These are phyloP conservation scores for Mucor indicus DNA, from an alignment of 371 early-diverging fungal species.

Conservation along the genomic window DNA sequence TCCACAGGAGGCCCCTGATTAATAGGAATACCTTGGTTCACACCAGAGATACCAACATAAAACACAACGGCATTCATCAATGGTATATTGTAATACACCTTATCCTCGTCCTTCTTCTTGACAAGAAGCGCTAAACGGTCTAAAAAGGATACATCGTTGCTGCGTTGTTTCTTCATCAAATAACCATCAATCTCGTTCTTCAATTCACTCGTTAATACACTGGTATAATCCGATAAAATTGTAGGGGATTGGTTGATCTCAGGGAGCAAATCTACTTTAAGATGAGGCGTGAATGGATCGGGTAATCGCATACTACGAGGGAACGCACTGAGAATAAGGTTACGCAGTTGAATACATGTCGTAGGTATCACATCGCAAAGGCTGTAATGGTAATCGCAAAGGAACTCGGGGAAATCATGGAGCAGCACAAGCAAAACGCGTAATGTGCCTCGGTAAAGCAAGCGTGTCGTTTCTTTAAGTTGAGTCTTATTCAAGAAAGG, in stretches of 20 bases:
- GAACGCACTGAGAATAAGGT: constrained; percentile 93
- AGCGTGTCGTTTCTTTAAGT: constrained; percentile 71
- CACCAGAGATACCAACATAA: constrained; percentile 81
- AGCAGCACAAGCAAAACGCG: constrained; percentile 90
- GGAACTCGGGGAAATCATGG: constrained; percentile 97
- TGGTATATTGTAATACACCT: constrained; percentile 71
- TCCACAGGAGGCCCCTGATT: constrained; percentile 80
- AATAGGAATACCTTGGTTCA: constrained; percentile 59
- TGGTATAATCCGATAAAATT: constrained; percentile 81
- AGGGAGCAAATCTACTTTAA: constrained; percentile 88
- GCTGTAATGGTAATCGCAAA: constrained; percentile 89
- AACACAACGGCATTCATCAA: constrained; percentile 87
- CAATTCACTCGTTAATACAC: constrained; percentile 51
- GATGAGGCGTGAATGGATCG: constrained; percentile 94
- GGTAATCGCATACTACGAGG: constrained; percentile 95
- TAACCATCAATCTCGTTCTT: constrained; percentile 75
- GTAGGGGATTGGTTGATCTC: constrained; percentile 84
- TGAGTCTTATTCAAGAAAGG: constrained; percentile 79
- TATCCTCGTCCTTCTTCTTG: constrained; percentile 3
- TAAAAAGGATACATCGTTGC: constrained; percentile 1
- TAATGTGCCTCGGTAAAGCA: constrained; percentile 87
- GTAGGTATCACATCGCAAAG: constrained; percentile 92
- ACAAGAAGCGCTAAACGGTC: background rate
- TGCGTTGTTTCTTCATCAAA: constrained; percentile 22
- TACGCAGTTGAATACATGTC: constrained; percentile 93